phyloP scores from a whole-genome alignment of 345 rosid genomes.

The Carallia pectinifolia region DNA sequence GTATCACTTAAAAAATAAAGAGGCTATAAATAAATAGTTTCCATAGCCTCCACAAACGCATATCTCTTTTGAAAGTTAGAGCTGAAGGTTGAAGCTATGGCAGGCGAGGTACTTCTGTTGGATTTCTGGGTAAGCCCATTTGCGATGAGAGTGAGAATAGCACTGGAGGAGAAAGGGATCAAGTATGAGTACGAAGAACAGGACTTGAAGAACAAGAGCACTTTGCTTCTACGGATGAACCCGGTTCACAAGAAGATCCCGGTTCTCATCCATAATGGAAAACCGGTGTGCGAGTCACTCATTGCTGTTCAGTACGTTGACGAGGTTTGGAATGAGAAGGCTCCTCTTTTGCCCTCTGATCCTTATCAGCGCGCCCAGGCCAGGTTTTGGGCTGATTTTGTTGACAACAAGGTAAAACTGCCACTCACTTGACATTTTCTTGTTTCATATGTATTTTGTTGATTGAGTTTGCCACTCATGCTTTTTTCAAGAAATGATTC shows the following conservation, averaged over 20 bases:
- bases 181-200: background rate
- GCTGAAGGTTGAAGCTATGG: background rate
- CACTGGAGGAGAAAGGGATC: background rate
- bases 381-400: constrained; percentile 1
- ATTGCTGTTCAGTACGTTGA: background rate
- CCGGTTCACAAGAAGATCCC: background rate
- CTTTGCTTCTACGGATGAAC: background rate
- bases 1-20: no score
- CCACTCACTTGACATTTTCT: background rate
- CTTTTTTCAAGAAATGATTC: no score
- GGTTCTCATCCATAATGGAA: background rate
- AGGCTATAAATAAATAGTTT: no score
- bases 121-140: constrained; percentile 1
- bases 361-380: background rate
- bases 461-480: background rate
- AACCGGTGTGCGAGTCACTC: background rate
- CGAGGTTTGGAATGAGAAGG: background rate
- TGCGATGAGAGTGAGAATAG: background rate
- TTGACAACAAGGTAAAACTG: background rate
- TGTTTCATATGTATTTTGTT: background rate
- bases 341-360: background rate
- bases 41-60: fast-evolving
- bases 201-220: background rate
- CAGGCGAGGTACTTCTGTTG: background rate
- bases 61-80: no score